Base-by-base conservation (phyloP, 1,284 basidiomycete genomes). In the Apiotrichum brassicae region DNA sequence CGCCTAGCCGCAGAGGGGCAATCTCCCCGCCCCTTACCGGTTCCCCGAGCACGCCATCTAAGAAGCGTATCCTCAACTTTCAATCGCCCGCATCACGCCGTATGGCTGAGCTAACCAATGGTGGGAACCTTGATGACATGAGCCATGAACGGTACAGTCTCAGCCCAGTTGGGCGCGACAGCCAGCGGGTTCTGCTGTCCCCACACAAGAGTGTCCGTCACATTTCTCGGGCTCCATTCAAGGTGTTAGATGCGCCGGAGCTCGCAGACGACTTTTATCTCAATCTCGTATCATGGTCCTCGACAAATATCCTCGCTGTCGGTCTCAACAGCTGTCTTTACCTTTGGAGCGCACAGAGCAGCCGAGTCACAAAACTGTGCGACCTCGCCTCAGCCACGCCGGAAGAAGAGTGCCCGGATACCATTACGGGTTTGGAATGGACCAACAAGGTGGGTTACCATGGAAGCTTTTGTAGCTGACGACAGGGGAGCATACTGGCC, bases 231-330 rank as follows among this genome's bases (percentile, higher is more conserved):
- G 95, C 94, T 0, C 95, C 95, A 0, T 98, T 94, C 77, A 86
- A 97, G 58, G 94, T 98, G 0, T 81, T 98, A 20, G 94, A 98
- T 67, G 95, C 95, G 1, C 95, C 94, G 0, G 93, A 97, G 56
- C 82, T 98, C 6, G 87, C 87, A 4, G 94, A 98, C 70, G 95
- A 98, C 69, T 98, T 97, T 72, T 98, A 98, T 65, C 84, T 98
- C 56, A 98, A 98, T 64, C 79, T 98, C 16, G 92, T 98, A 16
- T 94, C 97, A 58, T 98, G 95, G 94, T 91, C 87, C 2, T 86
- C 84, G 46, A 92, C 88, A 8, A 97, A 98, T 66, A 83, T 97
- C 0, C 81, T 98, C 0, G 92, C 87, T 12, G 95, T 98, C 3
- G 95, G 93, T 1, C 78, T 98, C 4, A 89, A 87, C 4, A 79